Base-by-base conservation (phyloP, 2,329 filamentous ascomycete genomes). In the Blastomyces emzantsi region DNA sequence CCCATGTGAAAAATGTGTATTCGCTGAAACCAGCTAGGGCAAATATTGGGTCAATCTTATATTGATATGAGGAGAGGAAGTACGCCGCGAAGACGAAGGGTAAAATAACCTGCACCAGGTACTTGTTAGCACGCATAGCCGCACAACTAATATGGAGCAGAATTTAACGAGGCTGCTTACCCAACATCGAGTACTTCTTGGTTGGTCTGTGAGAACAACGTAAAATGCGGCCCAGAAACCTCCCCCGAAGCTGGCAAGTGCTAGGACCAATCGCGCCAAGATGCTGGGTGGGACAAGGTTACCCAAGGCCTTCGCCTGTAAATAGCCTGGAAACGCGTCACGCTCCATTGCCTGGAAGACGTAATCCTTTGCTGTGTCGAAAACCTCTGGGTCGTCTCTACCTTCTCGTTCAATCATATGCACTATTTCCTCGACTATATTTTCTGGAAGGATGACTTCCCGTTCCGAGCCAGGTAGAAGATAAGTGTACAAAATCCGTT, bases 291-390 rank as follows among this genome's bases (percentile, higher is more conserved):
- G 94, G 36, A 99, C 93, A 17, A 99, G 83, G 72, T 99, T 99
- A 65, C 95, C 95, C 30, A 99, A 82, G 2, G 94, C 94, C 79
- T 97, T 97, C 78, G 91, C 90, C 73, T 93, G 85, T 64, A 99
- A 82, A 77, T 99, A 99, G 0, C 93, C 93, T 0, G 95, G 94
- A 74, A 96, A 99, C n/a, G 95, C 94, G 78, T 99, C 94, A 63
- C 95, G 86, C 78, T 99, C 95, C 94, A 99, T 99, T 43, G 95
- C 95, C 78, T 99, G 95, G 76, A 97, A 99, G 66, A 97, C 94
- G 74, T 97, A 99, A 79, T 99, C 94, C 80, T 99, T 99, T 62
- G 94, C 94, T 25, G 90, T 87, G 74, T 97, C 94, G 71, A 99
- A 99, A 15, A 99, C 89, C 75, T 99, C 94, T 0, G 94, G 94